Percentiles rank a stretch among this genome's conserved stretches.
Conservation (phyloP, 2,329 filamentous ascomycete genomes). For the Fusarium bulbicola region DNA sequence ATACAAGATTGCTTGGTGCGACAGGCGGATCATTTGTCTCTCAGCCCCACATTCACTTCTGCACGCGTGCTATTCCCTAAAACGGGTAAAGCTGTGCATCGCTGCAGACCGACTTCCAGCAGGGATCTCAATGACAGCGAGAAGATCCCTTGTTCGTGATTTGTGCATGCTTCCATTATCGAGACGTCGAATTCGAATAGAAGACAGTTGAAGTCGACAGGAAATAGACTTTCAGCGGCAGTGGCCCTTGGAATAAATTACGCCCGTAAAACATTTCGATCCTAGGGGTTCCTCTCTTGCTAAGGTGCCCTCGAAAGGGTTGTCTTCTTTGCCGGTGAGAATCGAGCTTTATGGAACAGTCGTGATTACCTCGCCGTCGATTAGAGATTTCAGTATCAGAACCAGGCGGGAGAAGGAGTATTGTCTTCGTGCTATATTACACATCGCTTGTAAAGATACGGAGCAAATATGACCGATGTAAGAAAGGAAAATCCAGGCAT, state of each 20-base stretch:
- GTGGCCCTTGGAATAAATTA: too few relatives aligned
- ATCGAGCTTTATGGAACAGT: neutral
- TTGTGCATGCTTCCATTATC: neutral
- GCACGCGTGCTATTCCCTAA: neutral
- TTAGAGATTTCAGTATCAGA: too few relatives aligned
- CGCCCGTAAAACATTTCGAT: neutral
- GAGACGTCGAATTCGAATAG: neutral
- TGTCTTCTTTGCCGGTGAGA: neutral
- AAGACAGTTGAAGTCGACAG: neutral
- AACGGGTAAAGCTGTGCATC: slow-evolving; percentile 11
- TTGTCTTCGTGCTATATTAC: neutral
- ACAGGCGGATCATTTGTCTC: neutral
- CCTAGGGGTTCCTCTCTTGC: neutral
- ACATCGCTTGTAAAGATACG: too few relatives aligned
- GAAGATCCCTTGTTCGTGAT: neutral
- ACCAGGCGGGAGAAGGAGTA: neutral
- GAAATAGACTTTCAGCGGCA: neutral
- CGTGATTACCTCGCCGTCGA: neutral
- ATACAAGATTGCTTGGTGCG: neutral
- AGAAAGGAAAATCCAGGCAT: too few relatives aligned
- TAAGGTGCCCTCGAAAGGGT: accelerated
- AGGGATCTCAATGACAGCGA: neutral
- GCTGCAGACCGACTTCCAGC: neutral
- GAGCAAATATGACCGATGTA: neutral
- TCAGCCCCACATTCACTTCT: neutral